These are phyloP conservation scores for Polytrichum commune DNA, from an alignment of 225 moss, liverwort and hornwort species.

Conservation along the genomic window DNA sequence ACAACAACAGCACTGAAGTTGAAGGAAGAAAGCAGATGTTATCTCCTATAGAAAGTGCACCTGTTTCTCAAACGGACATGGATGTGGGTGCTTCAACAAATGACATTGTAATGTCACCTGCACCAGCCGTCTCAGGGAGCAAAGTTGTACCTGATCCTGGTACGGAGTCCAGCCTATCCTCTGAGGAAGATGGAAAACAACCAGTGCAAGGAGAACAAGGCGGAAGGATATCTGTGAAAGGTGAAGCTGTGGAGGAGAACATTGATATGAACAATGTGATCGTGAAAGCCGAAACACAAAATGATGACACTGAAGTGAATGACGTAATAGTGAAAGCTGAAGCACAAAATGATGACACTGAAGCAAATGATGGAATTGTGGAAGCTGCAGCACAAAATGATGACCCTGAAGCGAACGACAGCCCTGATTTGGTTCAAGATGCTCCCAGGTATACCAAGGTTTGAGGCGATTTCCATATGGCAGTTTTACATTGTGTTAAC, in stretches of 20 bases:
- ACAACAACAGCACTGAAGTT: neutral
- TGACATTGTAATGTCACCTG: too few species aligned
- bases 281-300: too few species aligned
- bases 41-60: neutral
- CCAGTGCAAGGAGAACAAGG: neutral
- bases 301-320: too few species aligned
- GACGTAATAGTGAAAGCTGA: neutral
- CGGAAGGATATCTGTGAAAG: neutral
- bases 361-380: neutral
- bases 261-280: neutral
- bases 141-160: neutral
- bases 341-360: neutral
- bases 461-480: too few species aligned
- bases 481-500: too few species aligned
- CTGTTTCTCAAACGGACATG: neutral
- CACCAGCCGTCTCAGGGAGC: too few species aligned
- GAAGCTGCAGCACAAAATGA: neutral
- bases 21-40: neutral
- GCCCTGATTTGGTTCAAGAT: neutral
- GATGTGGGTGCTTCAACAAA: neutral
- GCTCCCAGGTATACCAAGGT: too few species aligned
- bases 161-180: neutral
- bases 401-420: neutral
- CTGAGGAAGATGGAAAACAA: constrained; percentile 1
- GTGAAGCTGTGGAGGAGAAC: neutral